A percentile compares a stretch with the other conserved stretches of the same genome.
phyloP scores from a whole-genome alignment of 2,329 filamentous ascomycete species.

The Leptographium procerum region DNA sequence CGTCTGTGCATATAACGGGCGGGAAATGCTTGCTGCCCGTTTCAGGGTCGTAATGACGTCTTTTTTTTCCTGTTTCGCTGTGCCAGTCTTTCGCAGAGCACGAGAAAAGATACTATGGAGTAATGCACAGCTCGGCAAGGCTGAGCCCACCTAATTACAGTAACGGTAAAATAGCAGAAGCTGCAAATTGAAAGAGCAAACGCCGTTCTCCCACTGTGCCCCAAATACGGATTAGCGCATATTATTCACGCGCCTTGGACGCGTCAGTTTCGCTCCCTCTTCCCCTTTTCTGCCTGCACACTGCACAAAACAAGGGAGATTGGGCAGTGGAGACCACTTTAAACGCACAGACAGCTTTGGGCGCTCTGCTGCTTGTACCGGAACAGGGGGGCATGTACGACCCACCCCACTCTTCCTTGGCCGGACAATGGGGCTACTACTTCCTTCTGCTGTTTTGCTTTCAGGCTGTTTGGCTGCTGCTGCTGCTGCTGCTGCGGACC shows the following conservation, averaged over 20 bases:
- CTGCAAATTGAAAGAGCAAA: too few species aligned
- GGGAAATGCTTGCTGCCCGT: background rate
- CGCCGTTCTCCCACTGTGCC: background rate
- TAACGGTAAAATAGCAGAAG: too few species aligned
- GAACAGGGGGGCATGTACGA: background rate
- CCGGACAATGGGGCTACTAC: background rate
- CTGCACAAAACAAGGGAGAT: too few species aligned
- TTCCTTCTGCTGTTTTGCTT: too few species aligned
- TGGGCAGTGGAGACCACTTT: too few species aligned
- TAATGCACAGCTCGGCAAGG: too few species aligned
- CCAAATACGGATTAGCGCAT: background rate
- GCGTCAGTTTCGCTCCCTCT: constrained; percentile 9
- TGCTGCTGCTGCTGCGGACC: too few species aligned
- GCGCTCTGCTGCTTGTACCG: background rate
- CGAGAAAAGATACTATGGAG: too few species aligned
- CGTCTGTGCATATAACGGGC: background rate
- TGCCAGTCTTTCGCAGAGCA: too few species aligned
- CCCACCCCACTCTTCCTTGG: background rate
- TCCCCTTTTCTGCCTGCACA: background rate
- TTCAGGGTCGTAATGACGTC: background rate
- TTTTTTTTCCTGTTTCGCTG: too few species aligned
- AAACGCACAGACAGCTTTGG: background rate
- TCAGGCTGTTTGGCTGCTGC: too few species aligned
- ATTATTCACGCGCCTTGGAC: constrained; percentile 7
- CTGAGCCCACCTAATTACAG: background rate